Evolutionary conservation across 805 yeast genomes (phyloP), one percentile per base, ranked within the genome.

Genomic region (Hyphopichia homilentoma): DNA sequence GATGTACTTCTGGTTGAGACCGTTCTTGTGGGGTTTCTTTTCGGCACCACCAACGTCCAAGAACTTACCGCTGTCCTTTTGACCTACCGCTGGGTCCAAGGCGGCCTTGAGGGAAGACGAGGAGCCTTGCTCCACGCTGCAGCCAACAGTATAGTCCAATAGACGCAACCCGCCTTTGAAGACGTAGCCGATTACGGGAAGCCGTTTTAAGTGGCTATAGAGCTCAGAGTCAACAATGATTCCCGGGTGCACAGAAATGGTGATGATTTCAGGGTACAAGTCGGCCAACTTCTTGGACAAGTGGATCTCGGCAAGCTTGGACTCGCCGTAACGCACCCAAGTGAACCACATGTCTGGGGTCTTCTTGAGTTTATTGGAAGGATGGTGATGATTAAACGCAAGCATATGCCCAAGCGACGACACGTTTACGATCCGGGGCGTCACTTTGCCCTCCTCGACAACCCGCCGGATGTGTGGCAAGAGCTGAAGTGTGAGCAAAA

Each of bases 211-310:
- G 36, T 51, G 39, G 31, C 48, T 47, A 41, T 56, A 63, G 16
- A 65, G 48, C 19, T 43, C 58, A 2, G 70, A 61, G 5, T 49
- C 56, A 12, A 59, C 36, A 29, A 65, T 47, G 4, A 61, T 43
- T 1, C 71, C 71, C 2, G 71, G 70, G 32, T 65, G 71, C 2
- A 60, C 57, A 1, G 70, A 40, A n/a, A 59, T 36, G 5, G 50
- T 44, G 18, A 61, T 40, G 7, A 64, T 54, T n/a, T 54, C 43
- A 4, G 66, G 66, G 34, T 54, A 38, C 16, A 43, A 38, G 18
- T 39, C 31, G 11, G 58, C 59, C 11, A 63, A 43, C 28, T 47
- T 43, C 29, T 44, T 52, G 34, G 53, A 47, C 29, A 52, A 44
- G 31, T 61, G 67, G 21, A 65, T 59, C 12, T 40, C 47, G 2